A percentile compares a stretch with the other conserved stretches of the same genome.
phyloP scores from a whole-genome alignment of 2,329 filamentous ascomycete species.

The Ophiostoma piceae region DNA sequence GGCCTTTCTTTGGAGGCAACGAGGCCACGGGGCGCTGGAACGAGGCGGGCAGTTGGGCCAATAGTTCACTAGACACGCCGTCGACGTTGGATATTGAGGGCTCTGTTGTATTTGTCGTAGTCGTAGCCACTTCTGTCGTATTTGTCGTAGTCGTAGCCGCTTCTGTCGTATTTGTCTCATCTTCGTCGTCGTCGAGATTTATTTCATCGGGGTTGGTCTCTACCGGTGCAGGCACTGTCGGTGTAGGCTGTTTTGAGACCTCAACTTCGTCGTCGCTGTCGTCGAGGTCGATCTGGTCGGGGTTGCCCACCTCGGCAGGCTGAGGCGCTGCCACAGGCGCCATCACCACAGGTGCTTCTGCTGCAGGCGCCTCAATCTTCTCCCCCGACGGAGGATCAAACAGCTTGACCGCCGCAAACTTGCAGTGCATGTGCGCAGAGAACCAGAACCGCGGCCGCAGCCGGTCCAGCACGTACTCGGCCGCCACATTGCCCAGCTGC shows the following conservation, averaged over 20 bases:
- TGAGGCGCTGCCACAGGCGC: neutral
- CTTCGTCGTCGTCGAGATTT: constrained; percentile 59
- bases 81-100: constrained; percentile 15
- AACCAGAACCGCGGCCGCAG: constrained; percentile 87
- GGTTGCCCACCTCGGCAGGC: constrained; percentile 41
- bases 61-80: constrained; percentile 57
- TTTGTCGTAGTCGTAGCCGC: constrained; percentile 20
- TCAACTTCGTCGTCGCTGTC: constrained; percentile 50
- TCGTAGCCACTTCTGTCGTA: neutral
- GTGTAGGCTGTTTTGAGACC: neutral
- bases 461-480: constrained; percentile 72
- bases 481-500: constrained; percentile 72
- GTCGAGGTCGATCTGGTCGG: constrained; percentile 66
- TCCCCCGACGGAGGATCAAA: constrained; percentile 38
- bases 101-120: no score
- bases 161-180: constrained; percentile 36
- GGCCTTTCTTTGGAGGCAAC: constrained; percentile 34
- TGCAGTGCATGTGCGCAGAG: constrained; percentile 85
- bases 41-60: constrained; percentile 69
- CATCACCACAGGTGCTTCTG: neutral
- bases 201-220: constrained; percentile 61
- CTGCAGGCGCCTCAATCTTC: neutral
- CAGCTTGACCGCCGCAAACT: constrained; percentile 66
- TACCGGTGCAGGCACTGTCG: no score
- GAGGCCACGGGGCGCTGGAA: constrained; percentile 45